phyloP scores from a whole-genome alignment of 1,284 basidiomycete species.

The Rhodofomes roseus region DNA sequence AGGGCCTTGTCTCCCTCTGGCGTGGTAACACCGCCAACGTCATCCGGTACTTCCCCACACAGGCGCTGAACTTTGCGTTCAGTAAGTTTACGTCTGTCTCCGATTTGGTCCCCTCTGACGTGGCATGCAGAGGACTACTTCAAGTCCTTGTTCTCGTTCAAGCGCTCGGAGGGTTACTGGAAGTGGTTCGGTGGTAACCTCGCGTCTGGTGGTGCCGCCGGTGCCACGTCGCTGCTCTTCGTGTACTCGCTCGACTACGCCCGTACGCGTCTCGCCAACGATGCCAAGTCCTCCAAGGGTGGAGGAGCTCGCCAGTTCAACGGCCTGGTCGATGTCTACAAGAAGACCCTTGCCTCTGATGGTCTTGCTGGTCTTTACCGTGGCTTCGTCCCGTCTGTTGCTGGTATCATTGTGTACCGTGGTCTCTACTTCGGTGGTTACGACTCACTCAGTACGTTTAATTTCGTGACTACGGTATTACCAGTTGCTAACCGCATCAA shows the following conservation, averaged over 20 bases:
- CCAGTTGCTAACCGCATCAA: constrained; percentile 14
- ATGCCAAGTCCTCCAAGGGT: constrained; percentile 89
- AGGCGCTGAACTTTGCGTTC: constrained; percentile 95
- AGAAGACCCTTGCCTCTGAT: constrained; percentile 87
- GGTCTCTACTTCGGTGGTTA: constrained; percentile 96
- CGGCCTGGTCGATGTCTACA: constrained; percentile 92
- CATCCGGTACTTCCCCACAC: constrained; percentile 97
- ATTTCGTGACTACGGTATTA: neutral
- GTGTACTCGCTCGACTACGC: constrained; percentile 98
- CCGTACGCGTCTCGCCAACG: constrained; percentile 96
- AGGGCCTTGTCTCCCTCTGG: constrained; percentile 90
- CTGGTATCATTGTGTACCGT: constrained; percentile 95
- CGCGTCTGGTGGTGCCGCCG: constrained; percentile 95
- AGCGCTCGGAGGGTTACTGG: constrained; percentile 87
- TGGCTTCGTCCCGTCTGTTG: constrained; percentile 92
- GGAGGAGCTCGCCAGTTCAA: constrained; percentile 95
- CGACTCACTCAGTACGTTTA: constrained; percentile 80
- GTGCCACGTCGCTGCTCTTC: constrained; percentile 94
- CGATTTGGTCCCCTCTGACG: constrained; percentile 19
- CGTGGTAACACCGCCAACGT: constrained; percentile 97
- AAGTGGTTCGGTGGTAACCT: constrained; percentile 90
- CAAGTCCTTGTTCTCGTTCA: constrained; percentile 92
- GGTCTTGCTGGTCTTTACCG: constrained; percentile 92
- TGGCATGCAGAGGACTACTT: constrained; percentile 83
- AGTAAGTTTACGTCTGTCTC: constrained; percentile 46